A percentile compares a stretch with the other conserved stretches of the same genome.
These are phyloP conservation scores for Podospora australis DNA, from an alignment of 495 filamentous ascomycete genomes.

Conservation along the genomic window DNA sequence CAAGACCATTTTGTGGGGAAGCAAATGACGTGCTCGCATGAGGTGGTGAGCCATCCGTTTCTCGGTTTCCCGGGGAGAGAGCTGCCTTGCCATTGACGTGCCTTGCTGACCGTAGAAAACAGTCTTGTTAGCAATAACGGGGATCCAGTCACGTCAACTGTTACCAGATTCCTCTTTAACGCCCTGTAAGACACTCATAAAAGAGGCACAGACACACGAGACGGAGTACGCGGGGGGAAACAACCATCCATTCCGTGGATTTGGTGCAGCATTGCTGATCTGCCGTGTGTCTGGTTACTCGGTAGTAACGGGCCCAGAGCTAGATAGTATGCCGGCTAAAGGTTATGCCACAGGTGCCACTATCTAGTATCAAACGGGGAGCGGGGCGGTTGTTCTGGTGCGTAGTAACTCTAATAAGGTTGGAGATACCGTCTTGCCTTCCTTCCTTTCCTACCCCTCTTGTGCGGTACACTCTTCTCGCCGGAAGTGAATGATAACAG, in stretches of 20 bases:
- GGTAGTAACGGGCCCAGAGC: not conserved
- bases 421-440: too few relatives aligned
- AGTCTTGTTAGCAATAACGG: not conserved
- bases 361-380: too few relatives aligned
- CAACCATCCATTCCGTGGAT: too few relatives aligned
- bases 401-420: too few relatives aligned
- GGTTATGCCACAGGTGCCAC: not conserved
- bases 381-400: too few relatives aligned
- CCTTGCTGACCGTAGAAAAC: not conserved
- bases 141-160: not conserved
- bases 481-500: too few relatives aligned
- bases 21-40: conserved; percentile 1
- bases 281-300: not conserved
- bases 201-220: not conserved
- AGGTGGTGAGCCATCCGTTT: too few relatives aligned
- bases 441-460: too few relatives aligned
- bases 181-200: not conserved
- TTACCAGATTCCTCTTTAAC: not conserved
- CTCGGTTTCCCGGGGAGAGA: too few relatives aligned
- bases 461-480: too few relatives aligned
- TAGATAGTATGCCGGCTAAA: not conserved
- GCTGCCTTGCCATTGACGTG: not conserved
- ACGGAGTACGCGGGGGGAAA: not conserved
- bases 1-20: too few relatives aligned
- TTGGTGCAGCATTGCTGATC: too few relatives aligned